Conservation (phyloP, 441 rosid genomes). For the Populus hybrid region DNA sequence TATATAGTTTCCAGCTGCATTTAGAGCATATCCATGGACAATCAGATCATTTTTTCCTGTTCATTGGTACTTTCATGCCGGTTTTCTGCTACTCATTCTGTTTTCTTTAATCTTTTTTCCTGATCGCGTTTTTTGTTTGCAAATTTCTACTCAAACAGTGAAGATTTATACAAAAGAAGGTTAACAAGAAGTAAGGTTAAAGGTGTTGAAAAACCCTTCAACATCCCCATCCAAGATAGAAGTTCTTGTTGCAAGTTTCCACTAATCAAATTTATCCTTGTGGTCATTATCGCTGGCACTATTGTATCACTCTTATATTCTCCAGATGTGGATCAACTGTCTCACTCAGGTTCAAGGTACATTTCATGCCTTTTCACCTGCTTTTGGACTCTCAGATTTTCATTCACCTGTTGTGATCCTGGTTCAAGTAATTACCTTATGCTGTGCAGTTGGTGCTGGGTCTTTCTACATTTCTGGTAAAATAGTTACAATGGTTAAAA, state of each 20-base stretch:
- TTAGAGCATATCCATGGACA: neutral
- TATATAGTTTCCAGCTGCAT: neutral
- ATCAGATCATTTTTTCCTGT: neutral
- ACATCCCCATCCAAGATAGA: slow-evolving; percentile 45
- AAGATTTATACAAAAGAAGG: slow-evolving; percentile 64
- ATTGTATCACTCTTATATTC: slow-evolving; percentile 44
- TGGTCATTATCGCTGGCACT: slow-evolving; percentile 45
- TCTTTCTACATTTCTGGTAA: neutral
- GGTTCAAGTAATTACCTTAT: neutral
- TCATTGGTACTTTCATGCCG: neutral
- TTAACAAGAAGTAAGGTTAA: slow-evolving; percentile 43
- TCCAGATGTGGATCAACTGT: slow-evolving; percentile 44
- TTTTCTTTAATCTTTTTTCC: neutral
- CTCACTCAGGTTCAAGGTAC: slow-evolving; percentile 45
- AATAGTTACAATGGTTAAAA: neutral
- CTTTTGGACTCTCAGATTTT: too few relatives aligned
- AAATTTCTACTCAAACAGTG: slow-evolving; percentile 36
- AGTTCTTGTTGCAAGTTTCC: slow-evolving; percentile 51
- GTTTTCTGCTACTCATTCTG: neutral
- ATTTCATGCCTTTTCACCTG: neutral
- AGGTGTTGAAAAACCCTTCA: slow-evolving; percentile 48
- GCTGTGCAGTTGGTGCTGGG: neutral
- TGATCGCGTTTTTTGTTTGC: neutral
- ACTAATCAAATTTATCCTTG: slow-evolving; percentile 50
- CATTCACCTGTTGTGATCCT: neutral